These are phyloP conservation scores for Linnemannia hyalina DNA, from an alignment of 192 early-diverging fungal species.

Conservation along the genomic window DNA sequence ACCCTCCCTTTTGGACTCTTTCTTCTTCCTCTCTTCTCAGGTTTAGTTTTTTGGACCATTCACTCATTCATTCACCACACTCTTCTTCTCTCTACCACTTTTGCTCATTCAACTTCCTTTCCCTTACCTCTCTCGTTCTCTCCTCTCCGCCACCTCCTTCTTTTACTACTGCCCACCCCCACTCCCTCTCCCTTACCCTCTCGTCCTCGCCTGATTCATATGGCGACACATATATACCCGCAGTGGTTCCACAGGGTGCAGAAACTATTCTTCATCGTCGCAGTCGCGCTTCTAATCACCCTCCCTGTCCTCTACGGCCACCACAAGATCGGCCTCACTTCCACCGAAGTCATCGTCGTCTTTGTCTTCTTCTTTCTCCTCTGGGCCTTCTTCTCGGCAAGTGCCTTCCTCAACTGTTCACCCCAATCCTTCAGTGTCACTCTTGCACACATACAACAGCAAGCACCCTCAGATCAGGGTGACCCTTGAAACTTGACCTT, in stretches of 20 bases:
- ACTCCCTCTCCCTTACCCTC: background rate
- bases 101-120: background rate
- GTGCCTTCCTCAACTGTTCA: background rate
- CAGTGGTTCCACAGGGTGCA: constrained; percentile 37
- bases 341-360: constrained; percentile 28
- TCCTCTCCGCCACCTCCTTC: background rate
- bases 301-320: constrained; percentile 31
- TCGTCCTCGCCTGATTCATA: background rate
- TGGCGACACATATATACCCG: constrained; percentile 48
- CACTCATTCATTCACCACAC: background rate
- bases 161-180: background rate
- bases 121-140: background rate
- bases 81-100: background rate
- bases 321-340: constrained; percentile 5
- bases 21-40: background rate
- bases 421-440: background rate
- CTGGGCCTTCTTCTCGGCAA: constrained; percentile 43
- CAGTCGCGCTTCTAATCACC: constrained; percentile 37
- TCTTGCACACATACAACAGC: too few relatives aligned
- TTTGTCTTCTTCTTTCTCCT: constrained; percentile 31
- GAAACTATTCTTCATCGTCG: constrained; percentile 28
- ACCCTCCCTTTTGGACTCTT: background rate
- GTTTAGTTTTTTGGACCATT: background rate
- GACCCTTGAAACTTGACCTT: too few relatives aligned
- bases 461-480: too few relatives aligned